Base-by-base conservation (phyloP, 2,329 filamentous ascomycete genomes). In the Verticillium alfalfae region DNA sequence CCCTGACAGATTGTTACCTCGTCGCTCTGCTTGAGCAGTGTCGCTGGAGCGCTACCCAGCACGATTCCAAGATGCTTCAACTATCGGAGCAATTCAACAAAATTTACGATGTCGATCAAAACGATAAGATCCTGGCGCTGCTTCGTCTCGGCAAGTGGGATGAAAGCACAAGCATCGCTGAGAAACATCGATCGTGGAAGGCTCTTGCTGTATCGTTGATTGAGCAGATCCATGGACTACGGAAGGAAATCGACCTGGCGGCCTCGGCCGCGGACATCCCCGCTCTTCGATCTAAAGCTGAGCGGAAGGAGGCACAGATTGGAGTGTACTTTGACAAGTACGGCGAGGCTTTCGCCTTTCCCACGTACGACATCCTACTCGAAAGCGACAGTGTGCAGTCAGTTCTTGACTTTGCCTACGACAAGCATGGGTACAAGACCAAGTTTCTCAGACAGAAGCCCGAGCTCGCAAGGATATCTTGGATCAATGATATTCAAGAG, bases 401-500 rank as follows among this genome's bases (percentile, higher is more conserved):
- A 1, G 81, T 97, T 34, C 81, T 99, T 60, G 83, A 88, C 68
- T 91, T 91, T 63, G 81, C 88, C 34, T 78, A 87, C 61, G 90
- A 93, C 69, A 87, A 87, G 66, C 77, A 84, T 58, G 78, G 78
- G n/a, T 89, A 87, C 69, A 84, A 96, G 61, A 96, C 92, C 0
- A 81, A 82, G 59, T 99, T 93, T 69, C 81, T 99, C 57, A 86
- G 91, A 52, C 88, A 85, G 61, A 85, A 88, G 65, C 84, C 87
- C 0, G 83, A 88, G 64, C 86, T 92, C 64, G 88, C 89, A 34
- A 92, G 92, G 68, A 82, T 99, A 55, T 88, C 89, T 57, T 99
- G 95, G 95, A 96, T 99, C 77, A 96, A 99, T 72, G 93, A 98
- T 71, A 84, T 98, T 8, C 82, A 88, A 63, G 83, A 85, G 31